phyloP scores from a whole-genome alignment of 106 monocot species.

The Narthecium ossifragum region DNA sequence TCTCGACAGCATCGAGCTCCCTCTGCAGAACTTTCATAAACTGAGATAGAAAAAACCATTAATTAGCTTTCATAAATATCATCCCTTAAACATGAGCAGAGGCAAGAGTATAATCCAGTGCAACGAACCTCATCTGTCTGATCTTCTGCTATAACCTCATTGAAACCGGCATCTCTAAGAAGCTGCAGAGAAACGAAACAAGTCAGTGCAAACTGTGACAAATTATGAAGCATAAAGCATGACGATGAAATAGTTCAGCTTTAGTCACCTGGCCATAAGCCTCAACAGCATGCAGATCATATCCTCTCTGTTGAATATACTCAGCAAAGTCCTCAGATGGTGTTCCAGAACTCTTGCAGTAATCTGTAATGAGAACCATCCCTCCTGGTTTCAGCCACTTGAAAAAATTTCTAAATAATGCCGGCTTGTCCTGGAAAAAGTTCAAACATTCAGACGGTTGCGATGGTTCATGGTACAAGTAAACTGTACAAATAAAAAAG shows the following conservation, averaged over 20 bases:
- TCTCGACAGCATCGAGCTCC: slow-evolving; percentile 71
- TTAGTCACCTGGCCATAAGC: slow-evolving; percentile 66
- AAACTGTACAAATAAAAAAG: no score
- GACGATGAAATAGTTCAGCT: not conserved
- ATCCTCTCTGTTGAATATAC: slow-evolving; percentile 89
- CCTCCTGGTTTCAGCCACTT: slow-evolving; percentile 95
- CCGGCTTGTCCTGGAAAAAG: slow-evolving; percentile 71
- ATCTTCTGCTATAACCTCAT: slow-evolving; percentile 85
- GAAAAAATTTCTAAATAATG: slow-evolving; percentile 64
- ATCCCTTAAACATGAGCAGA: no score
- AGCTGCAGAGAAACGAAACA: slow-evolving; percentile 42
- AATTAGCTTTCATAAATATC: not conserved
- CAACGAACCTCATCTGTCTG: slow-evolving; percentile 74
- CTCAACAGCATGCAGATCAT: slow-evolving; percentile 88
- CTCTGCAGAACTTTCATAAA: slow-evolving; percentile 67
- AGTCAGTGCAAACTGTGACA: not conserved
- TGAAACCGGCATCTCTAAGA: slow-evolving; percentile 82
- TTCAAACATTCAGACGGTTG: not conserved
- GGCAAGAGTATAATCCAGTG: not conserved
- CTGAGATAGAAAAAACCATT: slow-evolving; percentile 20
- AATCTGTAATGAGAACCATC: slow-evolving; percentile 83
- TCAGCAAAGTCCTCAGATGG: slow-evolving; percentile 65
- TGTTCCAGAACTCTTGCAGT: slow-evolving; percentile 68
- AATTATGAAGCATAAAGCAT: not conserved
- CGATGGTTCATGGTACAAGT: no score